Conservation (phyloP, 1,284 basidiomycete genomes). For the Ustilago tritici region DNA sequence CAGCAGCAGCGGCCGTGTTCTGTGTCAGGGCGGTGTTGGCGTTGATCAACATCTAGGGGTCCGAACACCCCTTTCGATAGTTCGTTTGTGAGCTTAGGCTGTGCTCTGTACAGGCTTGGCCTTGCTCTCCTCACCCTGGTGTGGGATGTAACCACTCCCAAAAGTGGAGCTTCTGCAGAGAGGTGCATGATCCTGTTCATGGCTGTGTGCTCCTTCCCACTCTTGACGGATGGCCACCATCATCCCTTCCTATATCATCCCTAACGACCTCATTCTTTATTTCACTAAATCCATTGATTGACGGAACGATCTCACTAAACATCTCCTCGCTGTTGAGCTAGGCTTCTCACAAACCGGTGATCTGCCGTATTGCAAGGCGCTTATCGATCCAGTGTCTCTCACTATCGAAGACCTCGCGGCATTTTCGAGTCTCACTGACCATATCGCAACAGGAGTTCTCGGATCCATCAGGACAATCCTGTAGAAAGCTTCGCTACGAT, state of each 20-base stretch:
- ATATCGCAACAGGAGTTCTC: neutral
- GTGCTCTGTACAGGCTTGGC: conserved; percentile 9
- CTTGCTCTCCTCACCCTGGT: neutral
- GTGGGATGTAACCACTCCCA: conserved; percentile 3
- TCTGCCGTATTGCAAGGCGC: neutral
- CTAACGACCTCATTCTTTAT: neutral
- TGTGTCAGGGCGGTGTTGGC: neutral
- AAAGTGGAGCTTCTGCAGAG: conserved; percentile 22
- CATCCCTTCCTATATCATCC: conserved; percentile 2
- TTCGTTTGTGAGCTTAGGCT: conserved; percentile 11
- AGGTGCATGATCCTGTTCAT: conserved; percentile 12
- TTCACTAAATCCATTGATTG: neutral
- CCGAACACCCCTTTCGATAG: conserved; percentile 4
- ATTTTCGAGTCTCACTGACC: neutral
- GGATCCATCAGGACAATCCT: neutral
- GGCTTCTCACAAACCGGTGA: neutral
- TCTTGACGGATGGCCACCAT: conserved; percentile 12
- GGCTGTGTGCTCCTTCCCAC: neutral
- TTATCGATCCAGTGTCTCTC: neutral
- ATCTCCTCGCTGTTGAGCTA: neutral
- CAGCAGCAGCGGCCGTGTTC: neutral
- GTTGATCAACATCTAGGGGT: conserved; percentile 43
- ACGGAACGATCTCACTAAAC: neutral
- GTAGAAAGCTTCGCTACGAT: conserved; percentile 14
- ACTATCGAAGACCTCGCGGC: neutral